Percentiles rank a stretch among this genome's conserved stretches.
phyloP scores from a whole-genome alignment of 2,329 filamentous ascomycete species.

The Akanthomyces lecanii region DNA sequence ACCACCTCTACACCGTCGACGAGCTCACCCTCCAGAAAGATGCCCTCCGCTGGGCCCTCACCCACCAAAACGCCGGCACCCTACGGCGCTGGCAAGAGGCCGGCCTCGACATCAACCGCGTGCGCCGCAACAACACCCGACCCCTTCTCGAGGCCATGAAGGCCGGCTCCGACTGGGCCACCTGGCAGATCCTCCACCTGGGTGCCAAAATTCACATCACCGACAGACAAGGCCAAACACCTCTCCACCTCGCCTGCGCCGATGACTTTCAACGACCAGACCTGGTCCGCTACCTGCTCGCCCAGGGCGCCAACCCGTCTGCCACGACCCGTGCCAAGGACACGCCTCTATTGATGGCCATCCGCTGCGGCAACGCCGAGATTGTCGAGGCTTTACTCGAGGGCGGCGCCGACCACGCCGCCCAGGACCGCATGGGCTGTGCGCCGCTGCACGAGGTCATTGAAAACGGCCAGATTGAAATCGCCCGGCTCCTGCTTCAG shows the following conservation, averaged over 20 bases:
- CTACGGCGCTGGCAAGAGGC: conserved; percentile 11
- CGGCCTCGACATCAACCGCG: conserved; percentile 12
- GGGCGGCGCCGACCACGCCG: conserved; percentile 4
- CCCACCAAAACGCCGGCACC: conserved; percentile 12
- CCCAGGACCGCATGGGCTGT: conserved; percentile 8
- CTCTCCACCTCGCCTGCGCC: conserved; percentile 14
- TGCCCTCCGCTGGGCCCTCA: conserved; percentile 14
- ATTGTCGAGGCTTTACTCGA: conserved; percentile 11
- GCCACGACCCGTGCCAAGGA: conserved; percentile 4
- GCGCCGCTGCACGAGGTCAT: conserved; percentile 10
- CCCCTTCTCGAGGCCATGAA: conserved; percentile 13
- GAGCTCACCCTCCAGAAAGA: conserved; percentile 15
- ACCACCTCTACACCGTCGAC: conserved; percentile 16
- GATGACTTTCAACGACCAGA: conserved; percentile 7
- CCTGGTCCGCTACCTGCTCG: conserved; percentile 13
- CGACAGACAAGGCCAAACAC: conserved; percentile 3
- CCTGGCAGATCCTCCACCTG: conserved; percentile 14
- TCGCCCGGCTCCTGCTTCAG: conserved; percentile 5
- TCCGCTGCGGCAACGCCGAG: conserved; percentile 10
- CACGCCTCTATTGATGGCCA: conserved; percentile 4
- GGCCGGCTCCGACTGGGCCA: conserved; percentile 14
- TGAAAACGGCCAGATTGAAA: neutral
- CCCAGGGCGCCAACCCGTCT: conserved; percentile 2
- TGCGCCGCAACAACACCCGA: conserved; percentile 10
- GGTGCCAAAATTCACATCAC: conserved; percentile 8